Conservation (phyloP, 768 basidiomycete genomes). For the Melanogaster broomeanus region DNA sequence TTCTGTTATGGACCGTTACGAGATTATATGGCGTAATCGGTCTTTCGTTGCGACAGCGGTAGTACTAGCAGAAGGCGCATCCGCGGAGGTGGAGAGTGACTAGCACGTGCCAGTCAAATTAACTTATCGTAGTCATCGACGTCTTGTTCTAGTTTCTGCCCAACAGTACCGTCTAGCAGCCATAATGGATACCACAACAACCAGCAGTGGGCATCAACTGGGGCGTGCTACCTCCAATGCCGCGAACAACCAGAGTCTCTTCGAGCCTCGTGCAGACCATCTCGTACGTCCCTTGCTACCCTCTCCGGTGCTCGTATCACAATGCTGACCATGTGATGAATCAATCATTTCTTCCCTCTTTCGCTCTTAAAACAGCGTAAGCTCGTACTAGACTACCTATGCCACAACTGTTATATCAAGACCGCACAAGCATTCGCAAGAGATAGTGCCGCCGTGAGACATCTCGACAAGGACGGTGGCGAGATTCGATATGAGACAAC, state of each 20-base stretch:
- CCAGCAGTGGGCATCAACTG: slow-evolving; percentile 19
- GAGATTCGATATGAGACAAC: slow-evolving; percentile 42
- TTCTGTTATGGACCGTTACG: neutral
- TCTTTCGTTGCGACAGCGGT: neutral
- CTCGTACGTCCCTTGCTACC: slow-evolving; percentile 36
- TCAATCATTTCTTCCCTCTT: neutral
- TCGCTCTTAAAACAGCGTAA: slow-evolving; percentile 46
- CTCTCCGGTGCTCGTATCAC: neutral
- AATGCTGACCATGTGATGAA: slow-evolving; percentile 1
- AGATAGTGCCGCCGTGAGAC: slow-evolving; percentile 60
- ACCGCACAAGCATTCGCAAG: slow-evolving; percentile 69
- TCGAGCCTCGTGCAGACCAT: slow-evolving; percentile 43
- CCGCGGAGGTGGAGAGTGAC: no score
- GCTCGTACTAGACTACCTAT: slow-evolving; percentile 76
- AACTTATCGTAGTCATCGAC: neutral
- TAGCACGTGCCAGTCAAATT: slow-evolving; percentile 16
- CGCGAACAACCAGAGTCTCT: slow-evolving; percentile 24
- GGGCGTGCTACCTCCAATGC: slow-evolving; percentile 2
- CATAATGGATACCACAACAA: slow-evolving; percentile 18
- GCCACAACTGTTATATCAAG: slow-evolving; percentile 68
- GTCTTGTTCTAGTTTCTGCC: neutral
- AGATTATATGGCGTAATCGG: neutral
- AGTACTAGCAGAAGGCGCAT: no score
- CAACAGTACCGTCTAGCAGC: neutral
- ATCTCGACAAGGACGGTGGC: slow-evolving; percentile 72